phyloP scores from a whole-genome alignment of 495 filamentous ascomycete species.

The Penicillium silybi region DNA sequence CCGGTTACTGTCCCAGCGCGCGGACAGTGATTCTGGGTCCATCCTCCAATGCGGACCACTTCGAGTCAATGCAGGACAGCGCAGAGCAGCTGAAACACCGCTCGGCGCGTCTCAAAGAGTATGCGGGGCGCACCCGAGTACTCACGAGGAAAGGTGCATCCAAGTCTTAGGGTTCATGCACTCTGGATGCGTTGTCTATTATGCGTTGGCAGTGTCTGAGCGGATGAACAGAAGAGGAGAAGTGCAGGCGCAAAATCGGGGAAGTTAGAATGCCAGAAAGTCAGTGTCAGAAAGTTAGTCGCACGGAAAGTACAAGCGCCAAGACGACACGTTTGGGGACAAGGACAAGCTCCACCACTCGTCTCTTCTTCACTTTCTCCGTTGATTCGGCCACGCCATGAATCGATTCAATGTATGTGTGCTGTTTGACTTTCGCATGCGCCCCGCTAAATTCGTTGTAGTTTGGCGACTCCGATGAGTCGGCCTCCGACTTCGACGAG shows the following conservation, averaged over 20 bases:
- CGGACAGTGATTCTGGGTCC: constrained; percentile 30
- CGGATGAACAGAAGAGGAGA: neutral
- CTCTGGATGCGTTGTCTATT: constrained; percentile 10
- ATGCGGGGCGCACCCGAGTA: constrained; percentile 9
- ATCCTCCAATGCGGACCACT: constrained; percentile 19
- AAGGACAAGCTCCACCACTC: constrained; percentile 14
- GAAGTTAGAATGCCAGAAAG: neutral
- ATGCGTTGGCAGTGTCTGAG: constrained; percentile 1
- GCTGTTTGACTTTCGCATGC: neutral
- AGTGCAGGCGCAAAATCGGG: neutral
- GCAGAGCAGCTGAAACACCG: constrained; percentile 17
- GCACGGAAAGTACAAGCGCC: constrained; percentile 10
- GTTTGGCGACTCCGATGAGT: constrained; percentile 51
- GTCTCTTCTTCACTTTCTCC: constrained; percentile 2
- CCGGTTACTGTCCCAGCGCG: constrained; percentile 28
- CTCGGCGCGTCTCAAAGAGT: constrained; percentile 8
- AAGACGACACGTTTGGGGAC: constrained; percentile 20
- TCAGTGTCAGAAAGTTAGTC: neutral
- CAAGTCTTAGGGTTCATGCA: constrained; percentile 18
- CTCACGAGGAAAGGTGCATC: constrained; percentile 18
- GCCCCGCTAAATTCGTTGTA: constrained; percentile 12
- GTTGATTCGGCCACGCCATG: constrained; percentile 15
- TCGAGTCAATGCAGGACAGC: constrained; percentile 17
- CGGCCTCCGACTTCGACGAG: constrained; percentile 53
- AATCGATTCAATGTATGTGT: constrained; percentile 24